Base-by-base conservation (phyloP, 495 filamentous ascomycete genomes). In the Antarctomyces pellizariae region DNA sequence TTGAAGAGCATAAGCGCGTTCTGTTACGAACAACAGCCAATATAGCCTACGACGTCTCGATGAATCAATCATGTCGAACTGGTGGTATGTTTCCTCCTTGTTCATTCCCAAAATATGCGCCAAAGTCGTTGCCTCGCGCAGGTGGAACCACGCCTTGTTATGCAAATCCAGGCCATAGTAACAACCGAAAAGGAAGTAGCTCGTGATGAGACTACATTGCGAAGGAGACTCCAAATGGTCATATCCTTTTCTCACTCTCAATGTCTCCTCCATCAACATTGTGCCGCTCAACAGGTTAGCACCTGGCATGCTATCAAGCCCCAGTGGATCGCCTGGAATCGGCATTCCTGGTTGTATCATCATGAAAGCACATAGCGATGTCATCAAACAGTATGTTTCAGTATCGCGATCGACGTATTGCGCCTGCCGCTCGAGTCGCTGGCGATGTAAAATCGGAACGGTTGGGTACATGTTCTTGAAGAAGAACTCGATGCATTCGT, bases 391-490 rank as follows among this genome's bases (percentile, higher is more conserved):
- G 48, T 91, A 90, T 7, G 71, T 61, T 32, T 75, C 72, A 12
- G 65, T 46, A n/a, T 64, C 68, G 22, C 52, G 65, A 42, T 64
- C 70, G 49, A 64, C 64, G 45, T 56, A 62, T 48, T 64, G 47
- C 35, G 53, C 56, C 45, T 74, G 62, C 37, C 68, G 54, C 30
- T 71, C 68, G 5, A 86, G 46, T 25, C 62, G 56, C 18, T 69
- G 62, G 16, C 64, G 65, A 21, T 78, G 62, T 14, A 90, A 55
- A 20, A 90, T 71, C 0, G 82, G 80, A 56, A 82, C 75, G 11
- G 71, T 75, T 4, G 75, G 65, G 37, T 90, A 86, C 44, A 91
- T 59, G 41, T 82, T 64, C 32, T 63, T 54, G 49, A 90, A 89
- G 54, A 74, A 89, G 37, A 76, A 79, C 9, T 86, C 75, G 33